Percentiles rank a stretch among this genome's conserved stretches.
These are phyloP conservation scores for Lichtheimia ramosa DNA, from an alignment of 371 early-diverging fungal species.

Conservation along the genomic window DNA sequence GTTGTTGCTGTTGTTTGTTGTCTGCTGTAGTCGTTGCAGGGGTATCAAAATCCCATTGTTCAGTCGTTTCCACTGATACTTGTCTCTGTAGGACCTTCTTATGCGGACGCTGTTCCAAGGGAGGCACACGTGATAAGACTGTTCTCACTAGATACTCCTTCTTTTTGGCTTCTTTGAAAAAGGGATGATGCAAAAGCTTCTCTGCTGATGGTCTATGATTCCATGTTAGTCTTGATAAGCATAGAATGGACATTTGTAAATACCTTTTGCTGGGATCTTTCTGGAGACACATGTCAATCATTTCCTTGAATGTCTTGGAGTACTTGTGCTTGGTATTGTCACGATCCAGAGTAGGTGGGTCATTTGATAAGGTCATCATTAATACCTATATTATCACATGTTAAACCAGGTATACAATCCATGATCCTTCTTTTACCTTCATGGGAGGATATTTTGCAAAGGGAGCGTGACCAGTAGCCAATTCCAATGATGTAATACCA, in stretches of 20 bases:
- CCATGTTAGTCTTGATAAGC: slow-evolving; percentile 55
- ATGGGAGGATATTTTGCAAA: slow-evolving; percentile 89
- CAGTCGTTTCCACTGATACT: slow-evolving; percentile 27
- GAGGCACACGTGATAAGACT: slow-evolving; percentile 66
- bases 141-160: slow-evolving; percentile 64
- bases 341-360: slow-evolving; percentile 85
- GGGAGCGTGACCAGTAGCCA: slow-evolving; percentile 89
- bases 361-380: slow-evolving; percentile 88
- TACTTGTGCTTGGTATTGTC: slow-evolving; percentile 75
- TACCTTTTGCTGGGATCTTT: slow-evolving; percentile 83
- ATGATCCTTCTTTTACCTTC: slow-evolving; percentile 50
- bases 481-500: slow-evolving; percentile 87
- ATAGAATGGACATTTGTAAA: neutral
- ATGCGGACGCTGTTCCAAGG: slow-evolving; percentile 62
- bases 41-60: slow-evolving; percentile 49
- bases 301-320: slow-evolving; percentile 77
- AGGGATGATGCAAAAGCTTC: slow-evolving; percentile 73
- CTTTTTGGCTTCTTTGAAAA: slow-evolving; percentile 81
- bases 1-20: slow-evolving; percentile 16
- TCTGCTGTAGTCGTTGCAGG: slow-evolving; percentile 27
- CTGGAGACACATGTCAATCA: slow-evolving; percentile 80
- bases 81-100: slow-evolving; percentile 44
- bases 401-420: slow-evolving; percentile 27
- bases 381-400: slow-evolving; percentile 65
- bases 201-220: slow-evolving; percentile 76